These are phyloP conservation scores for Limtongia smithiae DNA, from an alignment of 805 yeast genomes.

Conservation along the genomic window DNA sequence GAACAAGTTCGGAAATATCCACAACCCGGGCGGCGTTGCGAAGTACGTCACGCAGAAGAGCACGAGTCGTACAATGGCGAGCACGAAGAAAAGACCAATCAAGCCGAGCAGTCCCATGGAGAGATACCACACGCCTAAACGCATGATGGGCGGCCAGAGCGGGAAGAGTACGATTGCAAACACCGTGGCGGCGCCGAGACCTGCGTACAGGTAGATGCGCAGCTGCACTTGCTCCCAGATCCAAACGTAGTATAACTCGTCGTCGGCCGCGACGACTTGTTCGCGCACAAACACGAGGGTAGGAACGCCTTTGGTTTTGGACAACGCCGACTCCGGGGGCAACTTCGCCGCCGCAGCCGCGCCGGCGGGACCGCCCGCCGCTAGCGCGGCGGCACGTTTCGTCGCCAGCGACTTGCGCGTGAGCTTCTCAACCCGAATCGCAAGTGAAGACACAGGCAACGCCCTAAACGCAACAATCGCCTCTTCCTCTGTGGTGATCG, in stretches of 20 bases:
- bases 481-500: conserved; percentile 48
- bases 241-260: conserved; percentile 73
- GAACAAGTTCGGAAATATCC: conserved; percentile 94
- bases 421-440: conserved; percentile 61
- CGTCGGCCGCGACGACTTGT: conserved; percentile 39
- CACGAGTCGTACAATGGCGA: conserved; percentile 76
- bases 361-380: too few relatives aligned
- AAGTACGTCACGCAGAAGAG: conserved; percentile 59
- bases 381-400: conserved; percentile 4
- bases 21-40: conserved; percentile 67
- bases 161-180: conserved; percentile 76
- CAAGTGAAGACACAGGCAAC: conserved; percentile 68
- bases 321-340: conserved; percentile 20
- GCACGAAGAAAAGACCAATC: conserved; percentile 66
- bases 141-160: conserved; percentile 89
- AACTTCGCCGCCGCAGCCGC: conserved; percentile 17
- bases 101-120: conserved; percentile 74
- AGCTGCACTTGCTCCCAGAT: conserved; percentile 70
- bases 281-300: conserved; percentile 40
- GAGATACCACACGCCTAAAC: conserved; percentile 84
- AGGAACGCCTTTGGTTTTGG: conserved; percentile 45
- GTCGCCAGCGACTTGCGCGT: conserved; percentile 52
- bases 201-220: conserved; percentile 56
- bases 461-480: conserved; percentile 62
- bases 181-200: conserved; percentile 61